Conservation (phyloP, 768 basidiomycete genomes). For the Lactarius deliciosus region DNA sequence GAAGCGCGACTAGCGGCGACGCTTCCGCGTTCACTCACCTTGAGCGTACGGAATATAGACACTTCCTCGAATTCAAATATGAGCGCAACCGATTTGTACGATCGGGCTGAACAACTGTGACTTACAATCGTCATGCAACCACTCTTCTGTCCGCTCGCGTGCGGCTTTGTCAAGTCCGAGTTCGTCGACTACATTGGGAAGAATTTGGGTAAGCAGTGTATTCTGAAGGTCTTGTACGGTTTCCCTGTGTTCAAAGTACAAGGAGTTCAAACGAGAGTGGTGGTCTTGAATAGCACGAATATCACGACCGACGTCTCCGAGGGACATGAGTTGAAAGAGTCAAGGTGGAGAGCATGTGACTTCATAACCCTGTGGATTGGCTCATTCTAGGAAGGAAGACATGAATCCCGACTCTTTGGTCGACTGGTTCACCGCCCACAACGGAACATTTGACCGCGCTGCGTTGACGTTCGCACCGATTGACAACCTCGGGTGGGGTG, state of each 20-base stretch:
- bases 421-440: conserved; percentile 54
- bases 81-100: not conserved
- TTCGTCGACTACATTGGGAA: conserved; percentile 61
- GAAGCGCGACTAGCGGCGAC: not conserved
- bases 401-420: conserved; percentile 35
- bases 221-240: conserved; percentile 49
- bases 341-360: not conserved
- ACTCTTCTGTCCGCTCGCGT: conserved; percentile 54
- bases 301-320: not conserved
- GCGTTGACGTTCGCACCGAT: conserved; percentile 40
- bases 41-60: conserved; percentile 45
- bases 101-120: conserved; percentile 17
- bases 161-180: conserved; percentile 49
- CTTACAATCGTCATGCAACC: conserved; percentile 67
- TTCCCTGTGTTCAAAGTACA: conserved; percentile 51
- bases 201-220: conserved; percentile 53
- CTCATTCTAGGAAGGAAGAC: not conserved
- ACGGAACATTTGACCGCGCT: conserved; percentile 47
- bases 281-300: conserved; percentile 32
- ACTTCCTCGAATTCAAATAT: conserved; percentile 24
- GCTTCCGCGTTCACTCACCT: conserved; percentile 40
- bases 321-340: not conserved
- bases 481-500: conserved; percentile 61
- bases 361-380: not conserved
- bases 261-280: conserved; percentile 46